Evolutionary conservation across 106 monocot species (phyloP).

Genomic region (Allium sativum): DNA sequence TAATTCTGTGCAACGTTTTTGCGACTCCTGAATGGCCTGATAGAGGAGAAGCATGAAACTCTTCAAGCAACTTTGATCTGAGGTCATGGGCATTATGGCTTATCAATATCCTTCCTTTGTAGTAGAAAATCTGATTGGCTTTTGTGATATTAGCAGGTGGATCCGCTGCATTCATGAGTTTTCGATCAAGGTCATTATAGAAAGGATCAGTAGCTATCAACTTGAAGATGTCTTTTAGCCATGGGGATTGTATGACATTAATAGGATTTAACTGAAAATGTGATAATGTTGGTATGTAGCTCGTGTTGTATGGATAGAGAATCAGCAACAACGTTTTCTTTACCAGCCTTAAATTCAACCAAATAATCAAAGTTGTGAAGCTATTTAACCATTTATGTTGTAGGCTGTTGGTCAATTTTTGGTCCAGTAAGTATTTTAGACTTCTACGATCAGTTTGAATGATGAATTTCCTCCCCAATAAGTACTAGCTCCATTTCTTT

Average conservation of each 20-base stretch:
- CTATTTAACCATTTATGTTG: too few relatives aligned
- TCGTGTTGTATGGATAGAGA: background rate
- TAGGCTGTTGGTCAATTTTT: background rate
- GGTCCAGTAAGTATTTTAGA: constrained; percentile 6
- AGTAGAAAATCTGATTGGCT: background rate
- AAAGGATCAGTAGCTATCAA: background rate
- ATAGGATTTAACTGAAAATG: background rate
- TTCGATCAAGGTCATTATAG: background rate
- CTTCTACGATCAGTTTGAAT: constrained; percentile 4
- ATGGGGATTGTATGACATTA: background rate
- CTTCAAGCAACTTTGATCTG: background rate
- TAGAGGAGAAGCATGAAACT: background rate
- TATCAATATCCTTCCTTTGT: background rate
- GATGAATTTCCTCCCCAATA: background rate
- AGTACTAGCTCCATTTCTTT: constrained; percentile 1
- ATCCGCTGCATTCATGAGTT: background rate
- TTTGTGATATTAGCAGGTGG: background rate
- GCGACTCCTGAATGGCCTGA: background rate
- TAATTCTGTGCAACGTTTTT: background rate
- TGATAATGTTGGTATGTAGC: background rate
- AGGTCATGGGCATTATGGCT: background rate
- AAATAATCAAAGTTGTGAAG: background rate
- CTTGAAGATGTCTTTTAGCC: too few relatives aligned
- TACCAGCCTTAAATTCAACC: background rate
- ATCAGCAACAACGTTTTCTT: constrained; percentile 1